Conservation (phyloP, 805 yeast species). For the Sugiyamaella smithiae region DNA sequence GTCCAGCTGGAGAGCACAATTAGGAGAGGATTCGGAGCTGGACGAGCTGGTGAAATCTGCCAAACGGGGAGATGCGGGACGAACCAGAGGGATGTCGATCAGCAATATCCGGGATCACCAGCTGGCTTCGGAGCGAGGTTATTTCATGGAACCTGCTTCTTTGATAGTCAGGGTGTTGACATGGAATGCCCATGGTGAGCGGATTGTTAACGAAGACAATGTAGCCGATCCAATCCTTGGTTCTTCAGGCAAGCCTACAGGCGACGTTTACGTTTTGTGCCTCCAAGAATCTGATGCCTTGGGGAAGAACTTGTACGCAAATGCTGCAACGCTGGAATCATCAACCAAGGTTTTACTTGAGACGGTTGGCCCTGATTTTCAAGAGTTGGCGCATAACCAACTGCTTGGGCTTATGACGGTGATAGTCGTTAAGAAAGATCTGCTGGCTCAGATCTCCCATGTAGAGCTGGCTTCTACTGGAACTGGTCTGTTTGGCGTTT, state of each 20-base stretch:
- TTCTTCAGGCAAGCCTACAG: neutral
- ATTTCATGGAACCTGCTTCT: conserved; percentile 19
- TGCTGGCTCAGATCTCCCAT: conserved; percentile 40
- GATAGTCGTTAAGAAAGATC: conserved; percentile 37
- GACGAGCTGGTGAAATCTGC: neutral
- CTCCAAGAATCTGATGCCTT: conserved; percentile 53
- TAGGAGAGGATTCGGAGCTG: conserved; percentile 17
- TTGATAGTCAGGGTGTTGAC: conserved; percentile 28
- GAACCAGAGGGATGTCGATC: conserved; percentile 11
- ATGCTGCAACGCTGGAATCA: conserved; percentile 29
- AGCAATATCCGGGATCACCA: conserved; percentile 16
- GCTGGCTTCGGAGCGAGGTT: conserved; percentile 2
- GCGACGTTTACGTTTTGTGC: conserved; percentile 40
- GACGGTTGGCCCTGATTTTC: conserved; percentile 31
- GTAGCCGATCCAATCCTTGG: neutral
- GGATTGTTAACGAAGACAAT: conserved; percentile 19
- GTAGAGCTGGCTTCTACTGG: conserved; percentile 47
- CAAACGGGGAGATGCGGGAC: neutral
- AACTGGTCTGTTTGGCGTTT: conserved; percentile 52
- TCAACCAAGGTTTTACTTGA: conserved; percentile 26
- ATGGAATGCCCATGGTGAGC: conserved; percentile 35
- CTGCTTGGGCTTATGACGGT: conserved; percentile 53
- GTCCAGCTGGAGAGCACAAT: conserved; percentile 31
- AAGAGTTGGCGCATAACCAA: conserved; percentile 44
- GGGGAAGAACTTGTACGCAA: conserved; percentile 36